Evolutionary conservation across 2,329 filamentous ascomycete genomes (phyloP), one percentile per base, ranked within the genome.

Genomic region (Xylaria sp.): DNA sequence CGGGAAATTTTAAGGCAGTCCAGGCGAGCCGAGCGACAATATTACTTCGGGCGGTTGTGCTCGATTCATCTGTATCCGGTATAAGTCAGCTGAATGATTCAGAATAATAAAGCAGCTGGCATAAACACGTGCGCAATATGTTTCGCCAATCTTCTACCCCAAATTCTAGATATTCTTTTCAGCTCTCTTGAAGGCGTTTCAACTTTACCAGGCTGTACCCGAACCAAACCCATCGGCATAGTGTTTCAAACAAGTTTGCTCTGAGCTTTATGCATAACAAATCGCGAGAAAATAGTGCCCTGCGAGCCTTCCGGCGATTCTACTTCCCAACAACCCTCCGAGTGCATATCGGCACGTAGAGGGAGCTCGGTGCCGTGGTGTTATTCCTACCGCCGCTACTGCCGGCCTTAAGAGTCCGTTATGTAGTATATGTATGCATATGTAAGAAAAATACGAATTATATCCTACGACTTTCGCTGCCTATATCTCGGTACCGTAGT

Each of bases 161-260:
- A 37, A 52, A 54, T 43, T 21, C 42, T 31, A 56, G 25, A 37
- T 56, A 28, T 21, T 37, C 6, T n/a, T n/a, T 33, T n/a, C 42
- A 25, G 42, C 42, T 49, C 17, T 35, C 33, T 51, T 38, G 21
- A 19, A 37, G 33, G 38, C 49, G 49, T 51, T 38, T 51, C 38
- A 43, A 54, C 51, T 43, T 33, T 14, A 19, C 14, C 43, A 43
- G 14, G 49, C 37, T 25, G 28, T 31, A 9, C 28, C 28, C 28
- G 5, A 31, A 31, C 4, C 28, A 21, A n/a, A 46, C 45, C 33
- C 21, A 25, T 25, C 35, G 38, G 12, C 49, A n/a, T 11, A 21
- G 49, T 19, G 49, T 51, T 51, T 25, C 49, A 33, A 51, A 25
- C 47, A 51, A 51, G 21, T 17, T 50, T 50, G 46, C 33, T 51